Conservation (phyloP, 2,329 filamentous ascomycete species). For the Domatiomyces catenatus region DNA sequence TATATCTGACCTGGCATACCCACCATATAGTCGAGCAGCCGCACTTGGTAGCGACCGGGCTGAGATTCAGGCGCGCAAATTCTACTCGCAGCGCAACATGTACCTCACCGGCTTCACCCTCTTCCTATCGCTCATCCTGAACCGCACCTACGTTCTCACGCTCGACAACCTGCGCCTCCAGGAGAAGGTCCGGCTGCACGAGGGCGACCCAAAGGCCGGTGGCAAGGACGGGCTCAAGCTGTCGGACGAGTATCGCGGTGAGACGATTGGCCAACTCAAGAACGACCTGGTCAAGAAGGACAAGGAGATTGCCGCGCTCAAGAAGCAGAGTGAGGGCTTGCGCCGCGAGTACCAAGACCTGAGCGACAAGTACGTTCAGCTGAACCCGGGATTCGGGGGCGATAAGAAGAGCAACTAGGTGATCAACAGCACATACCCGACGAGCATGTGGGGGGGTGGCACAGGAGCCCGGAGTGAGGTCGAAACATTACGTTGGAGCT, state of each 20-base stretch:
- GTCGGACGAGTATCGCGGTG: conserved; percentile 54
- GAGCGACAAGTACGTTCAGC: conserved; percentile 60
- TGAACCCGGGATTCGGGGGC: conserved; percentile 22
- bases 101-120: conserved; percentile 99
- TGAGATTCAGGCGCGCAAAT: conserved; percentile 98
- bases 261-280: conserved; percentile 61
- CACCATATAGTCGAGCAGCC: conserved; percentile 35
- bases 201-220: conserved; percentile 46
- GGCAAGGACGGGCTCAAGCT: conserved; percentile 59
- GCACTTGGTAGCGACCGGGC: conserved; percentile 85
- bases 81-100: conserved; percentile 99
- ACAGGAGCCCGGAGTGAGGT: not conserved
- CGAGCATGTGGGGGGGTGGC: too few relatives aligned
- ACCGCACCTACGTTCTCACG: conserved; percentile 98
- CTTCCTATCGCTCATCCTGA: conserved; percentile 91
- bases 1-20: too few relatives aligned
- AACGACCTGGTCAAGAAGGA: conserved; percentile 59
- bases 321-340: conserved; percentile 80
- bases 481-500: not conserved
- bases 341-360: conserved; percentile 73
- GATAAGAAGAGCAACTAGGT: conserved; percentile 42
- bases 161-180: conserved; percentile 82
- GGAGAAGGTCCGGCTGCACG: conserved; percentile 73
- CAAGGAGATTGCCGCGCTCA: conserved; percentile 67
- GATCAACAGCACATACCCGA: too few relatives aligned